A percentile compares a stretch with the other conserved stretches of the same genome.
Conservation (phyloP, 345 rosid species). For the Clarkia xantiana region DNA sequence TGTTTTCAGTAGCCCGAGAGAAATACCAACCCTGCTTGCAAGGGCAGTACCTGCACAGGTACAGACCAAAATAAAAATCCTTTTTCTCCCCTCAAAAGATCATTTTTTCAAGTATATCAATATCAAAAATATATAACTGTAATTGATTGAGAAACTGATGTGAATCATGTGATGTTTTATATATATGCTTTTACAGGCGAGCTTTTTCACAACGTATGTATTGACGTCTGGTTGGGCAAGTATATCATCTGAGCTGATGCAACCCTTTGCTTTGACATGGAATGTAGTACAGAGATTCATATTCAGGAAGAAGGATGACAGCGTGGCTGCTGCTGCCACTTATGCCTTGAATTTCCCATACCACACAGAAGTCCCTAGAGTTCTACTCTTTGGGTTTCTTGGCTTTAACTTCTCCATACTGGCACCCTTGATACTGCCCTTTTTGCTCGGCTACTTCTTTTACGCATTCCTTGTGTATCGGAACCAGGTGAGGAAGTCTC, state of each 20-base stretch:
- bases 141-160: no score
- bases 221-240: slow-evolving; percentile 88
- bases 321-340: slow-evolving; percentile 13
- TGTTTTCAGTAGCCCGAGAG: slow-evolving; percentile 44
- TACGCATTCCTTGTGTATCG: slow-evolving; percentile 59
- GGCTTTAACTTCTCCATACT: slow-evolving; percentile 79
- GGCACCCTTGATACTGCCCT: slow-evolving; percentile 75
- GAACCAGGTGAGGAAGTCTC: slow-evolving; percentile 48
- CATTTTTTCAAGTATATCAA: no score
- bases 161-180: slow-evolving; percentile 6
- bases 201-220: slow-evolving; percentile 87
- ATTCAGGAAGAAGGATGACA: slow-evolving; percentile 22
- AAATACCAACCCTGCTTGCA: slow-evolving; percentile 56
- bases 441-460: slow-evolving; percentile 55
- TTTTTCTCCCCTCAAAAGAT: no score
- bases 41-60: slow-evolving; percentile 74
- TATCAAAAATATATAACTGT: no score
- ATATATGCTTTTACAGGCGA: slow-evolving; percentile 44
- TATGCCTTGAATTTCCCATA: slow-evolving; percentile 43
- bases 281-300: slow-evolving; percentile 32
- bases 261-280: slow-evolving; percentile 41
- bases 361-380: slow-evolving; percentile 75
- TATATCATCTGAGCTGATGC: slow-evolving; percentile 64
- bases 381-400: slow-evolving; percentile 64
- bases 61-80: background rate